Conservation (phyloP, 2,329 filamentous ascomycete species). For the Penicillium sp. region DNA sequence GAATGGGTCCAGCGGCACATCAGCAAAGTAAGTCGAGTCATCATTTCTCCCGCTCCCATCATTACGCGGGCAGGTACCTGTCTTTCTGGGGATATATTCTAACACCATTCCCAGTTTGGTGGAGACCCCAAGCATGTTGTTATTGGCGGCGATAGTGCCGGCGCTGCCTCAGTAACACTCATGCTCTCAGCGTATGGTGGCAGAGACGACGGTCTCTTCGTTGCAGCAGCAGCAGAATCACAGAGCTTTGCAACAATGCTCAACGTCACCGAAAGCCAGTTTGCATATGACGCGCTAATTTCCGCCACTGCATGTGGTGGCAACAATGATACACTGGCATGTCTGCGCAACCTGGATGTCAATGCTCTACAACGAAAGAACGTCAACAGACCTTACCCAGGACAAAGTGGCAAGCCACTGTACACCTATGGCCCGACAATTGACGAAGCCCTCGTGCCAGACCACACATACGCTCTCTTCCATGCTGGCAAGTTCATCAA, state of each 20-base stretch:
- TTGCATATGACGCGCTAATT: conserved; percentile 51
- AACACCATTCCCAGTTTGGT: conserved; percentile 53
- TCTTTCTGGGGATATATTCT: background rate
- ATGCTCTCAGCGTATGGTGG: conserved; percentile 57
- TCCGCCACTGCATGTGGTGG: conserved; percentile 48
- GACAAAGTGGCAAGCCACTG: conserved; percentile 42
- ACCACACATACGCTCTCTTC: conserved; percentile 51
- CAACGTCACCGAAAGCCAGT: conserved; percentile 49
- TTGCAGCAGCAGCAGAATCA: conserved; percentile 53
- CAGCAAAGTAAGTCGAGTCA: conserved; percentile 33
- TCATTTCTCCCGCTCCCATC: background rate
- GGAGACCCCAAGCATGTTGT: conserved; percentile 66
- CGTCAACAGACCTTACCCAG: conserved; percentile 46
- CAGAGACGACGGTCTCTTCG: conserved; percentile 48
- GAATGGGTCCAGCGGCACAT: conserved; percentile 69
- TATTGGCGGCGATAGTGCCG: conserved; percentile 65
- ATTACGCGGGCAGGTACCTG: background rate
- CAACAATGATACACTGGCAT: conserved; percentile 44
- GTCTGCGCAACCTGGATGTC: conserved; percentile 48
- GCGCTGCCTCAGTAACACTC: conserved; percentile 60
- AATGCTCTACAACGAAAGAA: conserved; percentile 47
- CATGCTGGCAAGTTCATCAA: conserved; percentile 49
- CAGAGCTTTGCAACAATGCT: conserved; percentile 51
- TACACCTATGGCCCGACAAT: conserved; percentile 53
- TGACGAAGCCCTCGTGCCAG: conserved; percentile 50